phyloP scores from a whole-genome alignment of 148 eudicot genomes.

The Fallopia convolvulus region DNA sequence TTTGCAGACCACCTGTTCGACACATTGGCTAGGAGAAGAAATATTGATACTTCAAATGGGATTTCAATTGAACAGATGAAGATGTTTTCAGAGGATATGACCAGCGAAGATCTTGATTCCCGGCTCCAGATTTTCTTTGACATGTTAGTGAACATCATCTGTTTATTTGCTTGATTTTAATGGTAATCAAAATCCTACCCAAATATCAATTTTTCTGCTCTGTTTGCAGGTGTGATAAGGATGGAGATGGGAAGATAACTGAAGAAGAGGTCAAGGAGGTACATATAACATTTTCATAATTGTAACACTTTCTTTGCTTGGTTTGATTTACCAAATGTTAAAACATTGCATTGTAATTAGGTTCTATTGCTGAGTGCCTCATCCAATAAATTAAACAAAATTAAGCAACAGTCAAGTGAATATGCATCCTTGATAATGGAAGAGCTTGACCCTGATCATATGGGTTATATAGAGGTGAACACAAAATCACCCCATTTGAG shows the following conservation, averaged over 20 bases:
- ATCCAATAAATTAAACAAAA: constrained; percentile 78
- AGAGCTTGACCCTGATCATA: constrained; percentile 84
- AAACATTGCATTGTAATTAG: constrained; percentile 18
- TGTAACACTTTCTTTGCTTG: neutral
- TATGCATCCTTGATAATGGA: constrained; percentile 95
- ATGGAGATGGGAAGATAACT: constrained; percentile 87
- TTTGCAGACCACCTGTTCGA: constrained; percentile 71
- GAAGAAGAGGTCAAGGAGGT: constrained; percentile 96
- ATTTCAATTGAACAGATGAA: constrained; percentile 47
- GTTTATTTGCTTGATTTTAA: too few relatives aligned
- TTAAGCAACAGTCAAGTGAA: constrained; percentile 59
- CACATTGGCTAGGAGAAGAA: constrained; percentile 67
- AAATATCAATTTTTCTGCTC: neutral
- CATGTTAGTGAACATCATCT: constrained; percentile 30
- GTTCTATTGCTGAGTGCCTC: constrained; percentile 88
- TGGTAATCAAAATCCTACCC: too few relatives aligned
- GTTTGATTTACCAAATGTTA: too few relatives aligned
- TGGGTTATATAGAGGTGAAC: constrained; percentile 77
- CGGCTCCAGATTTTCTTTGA: constrained; percentile 91
- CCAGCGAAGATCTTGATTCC: constrained; percentile 62
- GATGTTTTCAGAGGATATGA: constrained; percentile 87
- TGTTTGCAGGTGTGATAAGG: constrained; percentile 74
- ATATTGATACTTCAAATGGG: constrained; percentile 49
- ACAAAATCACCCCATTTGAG: neutral
- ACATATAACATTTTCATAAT: neutral